Conservation (phyloP, 768 basidiomycete species). For the Mycena pura region DNA sequence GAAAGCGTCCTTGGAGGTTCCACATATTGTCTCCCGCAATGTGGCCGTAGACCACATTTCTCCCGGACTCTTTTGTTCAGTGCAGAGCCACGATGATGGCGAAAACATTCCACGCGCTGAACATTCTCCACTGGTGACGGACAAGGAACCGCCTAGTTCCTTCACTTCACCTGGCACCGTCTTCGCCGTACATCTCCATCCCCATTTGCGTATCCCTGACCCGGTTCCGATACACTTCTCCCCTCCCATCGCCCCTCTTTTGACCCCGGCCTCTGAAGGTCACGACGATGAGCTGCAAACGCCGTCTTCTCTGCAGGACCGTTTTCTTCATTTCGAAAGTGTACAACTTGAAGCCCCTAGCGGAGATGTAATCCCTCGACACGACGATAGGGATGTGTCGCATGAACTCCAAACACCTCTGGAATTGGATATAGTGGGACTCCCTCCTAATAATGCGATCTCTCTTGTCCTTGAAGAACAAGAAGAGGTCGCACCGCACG, state of each 20-base stretch:
- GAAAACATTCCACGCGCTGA: too few species aligned
- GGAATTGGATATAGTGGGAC: background rate
- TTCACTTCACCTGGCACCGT: too few species aligned
- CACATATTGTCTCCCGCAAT: background rate
- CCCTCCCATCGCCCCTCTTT: too few species aligned
- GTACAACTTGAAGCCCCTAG: background rate
- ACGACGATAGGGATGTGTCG: too few species aligned
- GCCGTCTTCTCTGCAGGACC: background rate
- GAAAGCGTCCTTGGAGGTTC: background rate
- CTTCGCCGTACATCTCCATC: too few species aligned
- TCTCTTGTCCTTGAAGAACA: background rate
- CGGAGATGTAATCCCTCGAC: background rate
- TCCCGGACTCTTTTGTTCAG: too few species aligned
- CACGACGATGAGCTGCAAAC: constrained; percentile 13
- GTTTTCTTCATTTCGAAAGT: background rate
- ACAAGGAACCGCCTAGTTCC: too few species aligned
- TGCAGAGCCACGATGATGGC: too few species aligned
- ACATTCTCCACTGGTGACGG: too few species aligned
- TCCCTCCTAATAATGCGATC: background rate
- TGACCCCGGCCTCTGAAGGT: background rate
- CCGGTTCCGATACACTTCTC: too few species aligned
- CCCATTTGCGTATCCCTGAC: too few species aligned
- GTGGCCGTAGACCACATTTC: too few species aligned
- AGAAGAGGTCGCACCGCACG: background rate
- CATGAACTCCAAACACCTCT: constrained; percentile 25